Evolutionary conservation across 164 flowering plant species (phyloP).

Genomic region (Annona squamosa): DNA sequence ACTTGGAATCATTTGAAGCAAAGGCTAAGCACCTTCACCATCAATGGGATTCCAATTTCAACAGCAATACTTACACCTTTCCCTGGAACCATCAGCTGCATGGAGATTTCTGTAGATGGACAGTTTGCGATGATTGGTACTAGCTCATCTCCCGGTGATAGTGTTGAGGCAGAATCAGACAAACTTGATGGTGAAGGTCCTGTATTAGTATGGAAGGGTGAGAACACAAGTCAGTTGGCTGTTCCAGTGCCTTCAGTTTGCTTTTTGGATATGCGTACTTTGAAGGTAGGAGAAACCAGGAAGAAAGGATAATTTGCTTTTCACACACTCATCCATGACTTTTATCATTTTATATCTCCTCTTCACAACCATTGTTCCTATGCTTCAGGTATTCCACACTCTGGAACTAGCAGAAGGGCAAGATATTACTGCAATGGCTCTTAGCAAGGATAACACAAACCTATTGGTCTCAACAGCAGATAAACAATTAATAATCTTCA

Average conservation of each 20-base stretch:
- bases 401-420: constrained; percentile 68
- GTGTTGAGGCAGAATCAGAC: constrained; percentile 5
- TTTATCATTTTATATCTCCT: background rate
- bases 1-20: constrained; percentile 62
- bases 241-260: constrained; percentile 67
- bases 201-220: constrained; percentile 19
- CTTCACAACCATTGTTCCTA: background rate
- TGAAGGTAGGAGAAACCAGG: constrained; percentile 44
- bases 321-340: background rate
- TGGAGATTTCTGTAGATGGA: constrained; percentile 84
- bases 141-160: constrained; percentile 24
- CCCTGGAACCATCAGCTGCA: constrained; percentile 60
- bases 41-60: constrained; percentile 69
- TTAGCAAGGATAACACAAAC: constrained; percentile 84
- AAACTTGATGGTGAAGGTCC: constrained; percentile 11
- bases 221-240: constrained; percentile 26
- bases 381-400: constrained; percentile 63
- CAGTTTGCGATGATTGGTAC: constrained; percentile 61
- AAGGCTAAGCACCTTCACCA: constrained; percentile 52
- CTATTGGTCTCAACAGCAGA: constrained; percentile 85
- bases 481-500: constrained; percentile 80
- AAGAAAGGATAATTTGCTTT: background rate
- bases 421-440: constrained; percentile 74
- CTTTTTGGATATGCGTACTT: constrained; percentile 64
- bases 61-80: constrained; percentile 39